Percentiles rank a stretch among this genome's conserved stretches.
Conservation (phyloP, 2,329 filamentous ascomycete species). For the Boeremia lycopersici region DNA sequence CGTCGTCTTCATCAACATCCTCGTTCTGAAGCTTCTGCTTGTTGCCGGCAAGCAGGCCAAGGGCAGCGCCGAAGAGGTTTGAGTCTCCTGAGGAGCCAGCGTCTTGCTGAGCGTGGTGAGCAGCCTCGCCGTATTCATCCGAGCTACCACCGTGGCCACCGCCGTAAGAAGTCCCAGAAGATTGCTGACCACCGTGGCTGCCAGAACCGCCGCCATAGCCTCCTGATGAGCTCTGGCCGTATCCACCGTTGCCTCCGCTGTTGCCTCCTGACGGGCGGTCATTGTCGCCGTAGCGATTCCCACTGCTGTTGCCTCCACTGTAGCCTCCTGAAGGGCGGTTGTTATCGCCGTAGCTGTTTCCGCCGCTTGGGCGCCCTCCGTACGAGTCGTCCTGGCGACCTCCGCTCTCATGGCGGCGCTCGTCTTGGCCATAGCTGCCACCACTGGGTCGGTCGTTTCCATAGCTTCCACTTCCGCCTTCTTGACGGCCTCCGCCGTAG, state of each 20-base stretch:
- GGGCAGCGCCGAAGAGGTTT: slow-evolving; percentile 61
- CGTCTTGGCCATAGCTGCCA: background rate
- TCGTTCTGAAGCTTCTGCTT: slow-evolving; percentile 57
- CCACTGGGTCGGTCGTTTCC: background rate
- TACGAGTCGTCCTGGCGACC: background rate
- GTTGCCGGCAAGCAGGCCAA: slow-evolving; percentile 62
- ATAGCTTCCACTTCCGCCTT: background rate
- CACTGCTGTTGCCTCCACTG: background rate
- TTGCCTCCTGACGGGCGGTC: slow-evolving; percentile 29
- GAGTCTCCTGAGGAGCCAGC: slow-evolving; percentile 57
- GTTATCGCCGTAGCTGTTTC: background rate
- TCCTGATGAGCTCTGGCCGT: slow-evolving; percentile 22
- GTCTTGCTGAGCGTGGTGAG: slow-evolving; percentile 61
- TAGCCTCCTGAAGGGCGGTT: background rate
- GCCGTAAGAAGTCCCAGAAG: slow-evolving; percentile 52
- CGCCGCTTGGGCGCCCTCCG: background rate
- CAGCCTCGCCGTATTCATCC: slow-evolving; percentile 61
- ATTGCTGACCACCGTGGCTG: slow-evolving; percentile 39
- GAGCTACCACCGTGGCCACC: slow-evolving; percentile 48
- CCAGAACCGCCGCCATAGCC: slow-evolving; percentile 29
- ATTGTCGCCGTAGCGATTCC: slow-evolving; percentile 22
- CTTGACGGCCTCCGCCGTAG: slow-evolving; percentile 18
- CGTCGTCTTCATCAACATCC: slow-evolving; percentile 67
- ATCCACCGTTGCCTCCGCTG: slow-evolving; percentile 18
- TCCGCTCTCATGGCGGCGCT: background rate